phyloP scores from a whole-genome alignment of 495 filamentous ascomycete species.

The Lentithecium fluviatile region DNA sequence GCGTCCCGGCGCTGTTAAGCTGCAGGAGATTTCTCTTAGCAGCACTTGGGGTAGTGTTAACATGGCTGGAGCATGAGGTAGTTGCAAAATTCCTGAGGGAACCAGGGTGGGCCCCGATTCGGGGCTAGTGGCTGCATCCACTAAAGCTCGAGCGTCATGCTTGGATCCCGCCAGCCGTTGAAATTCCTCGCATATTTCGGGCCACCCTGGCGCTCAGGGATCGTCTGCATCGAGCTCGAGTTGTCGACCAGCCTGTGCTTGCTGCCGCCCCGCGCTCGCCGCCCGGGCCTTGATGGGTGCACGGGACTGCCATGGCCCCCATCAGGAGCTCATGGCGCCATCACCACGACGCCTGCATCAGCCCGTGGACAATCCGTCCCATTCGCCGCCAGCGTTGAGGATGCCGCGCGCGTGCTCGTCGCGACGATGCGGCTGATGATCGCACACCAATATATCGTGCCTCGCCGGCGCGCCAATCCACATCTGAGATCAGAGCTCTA shows the following conservation, averaged over 20 bases:
- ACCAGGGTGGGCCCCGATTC: conserved; percentile 27
- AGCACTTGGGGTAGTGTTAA: conserved; percentile 37
- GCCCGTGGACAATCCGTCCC: background rate
- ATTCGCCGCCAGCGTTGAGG: background rate
- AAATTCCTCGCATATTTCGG: conserved; percentile 27
- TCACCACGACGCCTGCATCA: conserved; percentile 1
- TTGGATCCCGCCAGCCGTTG: conserved; percentile 34
- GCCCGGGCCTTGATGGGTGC: conserved; percentile 4
- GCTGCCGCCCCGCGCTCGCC: conserved; percentile 4
- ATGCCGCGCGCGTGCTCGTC: background rate
- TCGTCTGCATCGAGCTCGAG: conserved; percentile 19
- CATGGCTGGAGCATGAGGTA: conserved; percentile 37
- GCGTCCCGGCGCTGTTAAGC: conserved; percentile 31
- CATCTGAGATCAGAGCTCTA: conserved; percentile 37
- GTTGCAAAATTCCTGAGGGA: conserved; percentile 27
- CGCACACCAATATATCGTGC: conserved; percentile 29
- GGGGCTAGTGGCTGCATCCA: conserved; percentile 28
- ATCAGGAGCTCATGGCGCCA: background rate
- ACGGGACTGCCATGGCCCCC: background rate
- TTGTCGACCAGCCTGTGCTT: conserved; percentile 17
- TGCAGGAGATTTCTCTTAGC: conserved; percentile 36
- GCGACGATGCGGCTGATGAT: conserved; percentile 34
- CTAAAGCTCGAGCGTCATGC: conserved; percentile 22
- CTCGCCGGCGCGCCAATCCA: conserved; percentile 26
- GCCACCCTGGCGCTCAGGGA: conserved; percentile 30